These are phyloP conservation scores for Moricandia arvensis DNA, from an alignment of 345 rosid species.

Conservation along the genomic window DNA sequence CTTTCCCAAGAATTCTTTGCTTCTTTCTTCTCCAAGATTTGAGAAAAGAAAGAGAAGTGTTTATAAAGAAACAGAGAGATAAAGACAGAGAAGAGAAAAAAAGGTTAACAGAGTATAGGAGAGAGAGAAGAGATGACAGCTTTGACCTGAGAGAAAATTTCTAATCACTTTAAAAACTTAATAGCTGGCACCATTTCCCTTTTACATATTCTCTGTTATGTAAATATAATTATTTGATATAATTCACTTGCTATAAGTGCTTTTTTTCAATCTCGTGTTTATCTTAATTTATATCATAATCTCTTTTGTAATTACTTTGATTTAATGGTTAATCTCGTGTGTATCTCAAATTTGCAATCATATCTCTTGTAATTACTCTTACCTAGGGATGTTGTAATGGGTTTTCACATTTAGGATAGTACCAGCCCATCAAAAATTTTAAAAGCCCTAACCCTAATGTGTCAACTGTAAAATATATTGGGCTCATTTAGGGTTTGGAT, in stretches of 20 bases:
- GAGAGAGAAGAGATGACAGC: conserved; percentile 68
- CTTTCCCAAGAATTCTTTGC: conserved; percentile 26
- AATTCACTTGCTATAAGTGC: conserved; percentile 3
- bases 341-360: not conserved
- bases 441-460: too few species aligned
- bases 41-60: conserved; percentile 38
- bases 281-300: not conserved
- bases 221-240: conserved; percentile 8
- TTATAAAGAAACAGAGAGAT: conserved; percentile 35
- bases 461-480: too few species aligned
- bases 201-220: conserved; percentile 49
- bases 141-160: conserved; percentile 72
- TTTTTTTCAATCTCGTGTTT: conserved; percentile 9
- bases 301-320: conserved; percentile 7
- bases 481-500: too few species aligned
- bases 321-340: not conserved
- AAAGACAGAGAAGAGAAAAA: conserved; percentile 6
- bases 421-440: too few species aligned
- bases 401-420: too few species aligned
- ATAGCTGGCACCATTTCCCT: conserved; percentile 34
- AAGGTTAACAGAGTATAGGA: conserved; percentile 20
- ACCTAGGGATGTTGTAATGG: too few species aligned
- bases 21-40: conserved; percentile 35
- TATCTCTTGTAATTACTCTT: conserved; percentile 13
- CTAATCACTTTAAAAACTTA: conserved; percentile 52